These are phyloP conservation scores for Ogataea pini DNA, from an alignment of 805 yeast species.

Conservation along the genomic window DNA sequence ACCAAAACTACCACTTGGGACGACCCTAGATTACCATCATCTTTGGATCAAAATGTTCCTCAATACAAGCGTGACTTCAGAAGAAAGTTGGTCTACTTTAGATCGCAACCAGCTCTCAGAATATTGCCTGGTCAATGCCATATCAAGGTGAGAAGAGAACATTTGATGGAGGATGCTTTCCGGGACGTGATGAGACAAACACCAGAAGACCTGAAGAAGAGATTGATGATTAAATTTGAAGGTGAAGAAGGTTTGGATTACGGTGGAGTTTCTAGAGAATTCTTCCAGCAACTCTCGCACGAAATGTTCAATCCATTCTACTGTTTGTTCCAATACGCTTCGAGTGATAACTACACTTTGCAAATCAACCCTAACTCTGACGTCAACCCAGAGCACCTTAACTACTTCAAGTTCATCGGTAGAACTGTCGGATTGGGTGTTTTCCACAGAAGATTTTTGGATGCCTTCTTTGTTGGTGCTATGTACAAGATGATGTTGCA, in stretches of 20 bases:
- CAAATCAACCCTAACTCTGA: conserved; percentile 98
- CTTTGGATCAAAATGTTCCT: conserved; percentile 97
- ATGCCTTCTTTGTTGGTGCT: conserved; percentile 98
- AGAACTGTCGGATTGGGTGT: conserved; percentile 98
- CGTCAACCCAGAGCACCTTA: conserved; percentile 96
- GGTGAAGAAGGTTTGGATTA: conserved; percentile 99
- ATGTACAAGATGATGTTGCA: conserved; percentile 96
- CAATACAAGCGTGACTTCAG: conserved; percentile 99
- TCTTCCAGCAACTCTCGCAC: conserved; percentile 92
- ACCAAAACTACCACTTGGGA: conserved; percentile 99
- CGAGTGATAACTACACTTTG: conserved; percentile 95
- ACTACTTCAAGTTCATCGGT: conserved; percentile 97
- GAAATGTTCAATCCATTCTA: conserved; percentile 99
- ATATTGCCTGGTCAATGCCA: conserved; percentile 98
- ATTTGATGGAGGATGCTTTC: conserved; percentile 94
- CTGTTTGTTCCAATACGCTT: conserved; percentile 95
- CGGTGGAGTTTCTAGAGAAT: conserved; percentile 99
- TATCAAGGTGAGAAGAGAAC: conserved; percentile 94
- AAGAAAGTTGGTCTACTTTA: conserved; percentile 94
- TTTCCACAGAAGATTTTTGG: conserved; percentile 96
- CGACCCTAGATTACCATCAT: conserved; percentile 97
- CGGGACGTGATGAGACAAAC: conserved; percentile 99
- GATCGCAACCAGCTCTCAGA: conserved; percentile 97
- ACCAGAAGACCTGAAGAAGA: conserved; percentile 95
- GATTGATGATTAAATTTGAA: conserved; percentile 96